A percentile compares a stretch with the other conserved stretches of the same genome.
phyloP scores from a whole-genome alignment of 768 basidiomycete genomes.

The Naganishia onofrii region DNA sequence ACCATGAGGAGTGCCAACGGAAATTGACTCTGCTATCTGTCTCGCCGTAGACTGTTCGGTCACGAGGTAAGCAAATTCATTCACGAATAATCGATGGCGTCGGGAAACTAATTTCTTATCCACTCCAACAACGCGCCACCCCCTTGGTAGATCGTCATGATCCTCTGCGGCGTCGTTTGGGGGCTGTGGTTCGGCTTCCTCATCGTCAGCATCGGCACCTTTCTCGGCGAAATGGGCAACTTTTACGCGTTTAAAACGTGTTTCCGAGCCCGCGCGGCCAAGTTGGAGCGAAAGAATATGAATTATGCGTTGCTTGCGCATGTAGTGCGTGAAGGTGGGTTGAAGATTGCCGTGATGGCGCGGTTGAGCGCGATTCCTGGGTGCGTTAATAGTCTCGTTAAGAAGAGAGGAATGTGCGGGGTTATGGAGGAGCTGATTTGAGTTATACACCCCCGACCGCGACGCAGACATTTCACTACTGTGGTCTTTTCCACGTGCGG shows the following conservation, averaged over 20 bases:
- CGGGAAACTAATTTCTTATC: too few species aligned
- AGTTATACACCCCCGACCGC: too few species aligned
- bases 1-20: too few species aligned
- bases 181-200: conserved; percentile 52
- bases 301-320: conserved; percentile 52
- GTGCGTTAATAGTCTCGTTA: conserved; percentile 34
- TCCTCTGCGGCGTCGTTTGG: conserved; percentile 53
- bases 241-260: conserved; percentile 49
- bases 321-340: conserved; percentile 52
- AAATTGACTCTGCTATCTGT: too few species aligned
- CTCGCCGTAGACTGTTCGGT: conserved; percentile 58
- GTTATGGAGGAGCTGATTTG: neutral
- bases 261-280: conserved; percentile 40
- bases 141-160: conserved; percentile 42
- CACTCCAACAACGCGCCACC: too few species aligned
- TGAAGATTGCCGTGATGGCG: conserved; percentile 50
- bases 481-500: conserved; percentile 51
- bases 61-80: conserved; percentile 60
- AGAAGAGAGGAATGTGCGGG: neutral
- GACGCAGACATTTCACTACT: conserved; percentile 36
- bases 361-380: conserved; percentile 52
- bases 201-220: conserved; percentile 44
- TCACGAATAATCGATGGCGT: too few species aligned
- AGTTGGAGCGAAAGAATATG: conserved; percentile 47
- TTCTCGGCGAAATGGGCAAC: conserved; percentile 49